phyloP scores from a whole-genome alignment of 352 stramenopile genomes.

The Phytophthora pistaciae region DNA sequence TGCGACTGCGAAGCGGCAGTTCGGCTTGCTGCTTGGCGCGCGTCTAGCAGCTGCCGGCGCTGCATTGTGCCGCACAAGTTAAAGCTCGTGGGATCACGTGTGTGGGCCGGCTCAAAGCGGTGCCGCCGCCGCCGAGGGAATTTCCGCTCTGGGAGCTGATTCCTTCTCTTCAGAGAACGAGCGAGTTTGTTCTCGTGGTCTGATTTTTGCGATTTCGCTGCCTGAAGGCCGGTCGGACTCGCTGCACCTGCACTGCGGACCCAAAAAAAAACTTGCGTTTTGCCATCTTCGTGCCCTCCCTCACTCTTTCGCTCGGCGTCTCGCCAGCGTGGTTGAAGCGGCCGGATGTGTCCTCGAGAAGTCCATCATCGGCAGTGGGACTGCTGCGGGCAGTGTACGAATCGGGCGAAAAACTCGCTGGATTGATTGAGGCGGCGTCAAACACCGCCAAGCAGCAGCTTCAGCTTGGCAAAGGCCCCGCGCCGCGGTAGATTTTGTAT shows the following conservation, averaged over 20 bases:
- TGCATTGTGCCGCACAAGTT: background rate
- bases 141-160: background rate
- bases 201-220: background rate
- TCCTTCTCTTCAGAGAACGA: background rate
- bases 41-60: background rate
- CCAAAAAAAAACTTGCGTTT: background rate
- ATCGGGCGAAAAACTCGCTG: conserved; percentile 1
- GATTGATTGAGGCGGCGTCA: conserved; percentile 32
- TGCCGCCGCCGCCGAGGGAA: background rate
- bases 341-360: conserved; percentile 14
- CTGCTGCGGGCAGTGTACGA: background rate
- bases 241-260: background rate
- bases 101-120: background rate
- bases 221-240: background rate
- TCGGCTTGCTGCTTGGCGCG: background rate
- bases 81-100: background rate
- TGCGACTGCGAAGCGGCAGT: background rate
- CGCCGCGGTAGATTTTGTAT: background rate
- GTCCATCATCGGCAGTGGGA: conserved; percentile 11
- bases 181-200: background rate
- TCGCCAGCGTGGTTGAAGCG: conserved; percentile 21
- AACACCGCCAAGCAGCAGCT: conserved; percentile 24
- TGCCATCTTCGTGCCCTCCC: background rate
- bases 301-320: too few relatives aligned
- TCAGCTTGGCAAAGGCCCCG: conserved; percentile 18